A percentile compares a stretch with the other conserved stretches of the same genome.
Conservation (phyloP, 2,329 filamentous ascomycete species). For the Aspergillus phoenicis region DNA sequence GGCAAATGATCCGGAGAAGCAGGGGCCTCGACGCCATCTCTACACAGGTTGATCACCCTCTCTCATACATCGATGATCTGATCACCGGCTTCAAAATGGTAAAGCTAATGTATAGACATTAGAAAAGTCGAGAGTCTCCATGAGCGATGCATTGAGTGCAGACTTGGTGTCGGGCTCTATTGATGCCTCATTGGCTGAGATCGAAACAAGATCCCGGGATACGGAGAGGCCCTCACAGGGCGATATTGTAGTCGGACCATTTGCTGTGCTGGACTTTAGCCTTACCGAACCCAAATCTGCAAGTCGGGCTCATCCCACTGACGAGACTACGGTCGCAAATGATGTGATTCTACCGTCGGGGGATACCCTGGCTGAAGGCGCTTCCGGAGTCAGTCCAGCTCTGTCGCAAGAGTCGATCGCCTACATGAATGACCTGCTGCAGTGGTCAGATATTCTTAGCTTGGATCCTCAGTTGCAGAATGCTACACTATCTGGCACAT, state of each 20-base stretch:
- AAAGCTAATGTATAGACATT: not conserved
- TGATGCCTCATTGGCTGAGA: slow-evolving; percentile 35
- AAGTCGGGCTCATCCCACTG: not conserved
- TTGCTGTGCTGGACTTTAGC: slow-evolving; percentile 33
- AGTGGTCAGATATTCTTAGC: slow-evolving; percentile 38
- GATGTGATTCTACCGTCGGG: not conserved
- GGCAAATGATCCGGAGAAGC: slow-evolving; percentile 14
- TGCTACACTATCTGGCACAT: slow-evolving; percentile 17
- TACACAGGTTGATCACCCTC: slow-evolving; percentile 31
- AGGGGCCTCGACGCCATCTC: slow-evolving; percentile 33
- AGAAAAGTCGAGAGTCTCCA: slow-evolving; percentile 35
- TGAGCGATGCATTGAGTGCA: slow-evolving; percentile 32
- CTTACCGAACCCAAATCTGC: slow-evolving; percentile 10
- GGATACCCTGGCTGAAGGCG: not conserved
- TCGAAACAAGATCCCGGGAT: slow-evolving; percentile 33
- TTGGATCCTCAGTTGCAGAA: slow-evolving; percentile 29
- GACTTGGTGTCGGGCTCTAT: slow-evolving; percentile 34
- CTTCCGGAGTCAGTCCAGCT: not conserved
- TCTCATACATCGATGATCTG: not conserved
- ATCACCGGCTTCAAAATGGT: not conserved
- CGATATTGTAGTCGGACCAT: slow-evolving; percentile 34
- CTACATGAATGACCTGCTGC: slow-evolving; percentile 34
- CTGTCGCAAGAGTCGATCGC: slow-evolving; percentile 9
- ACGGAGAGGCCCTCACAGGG: slow-evolving; percentile 14
- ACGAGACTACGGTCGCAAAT: not conserved